These are phyloP conservation scores for Pachyrhizus erosus DNA, from an alignment of 306 rosid species.

Conservation along the genomic window DNA sequence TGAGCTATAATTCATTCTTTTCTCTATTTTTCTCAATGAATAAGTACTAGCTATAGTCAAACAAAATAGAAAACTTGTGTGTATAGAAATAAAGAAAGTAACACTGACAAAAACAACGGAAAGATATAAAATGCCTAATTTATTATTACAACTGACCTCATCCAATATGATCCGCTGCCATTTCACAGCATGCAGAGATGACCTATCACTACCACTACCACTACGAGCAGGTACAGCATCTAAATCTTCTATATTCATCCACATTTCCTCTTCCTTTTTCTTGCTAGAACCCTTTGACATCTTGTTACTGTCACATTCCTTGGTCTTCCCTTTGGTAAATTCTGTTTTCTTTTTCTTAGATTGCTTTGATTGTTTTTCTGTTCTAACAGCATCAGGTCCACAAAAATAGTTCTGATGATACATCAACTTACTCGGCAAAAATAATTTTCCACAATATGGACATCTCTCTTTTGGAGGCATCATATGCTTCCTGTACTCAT, in stretches of 20 bases:
- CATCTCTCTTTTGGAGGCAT: constrained; percentile 89
- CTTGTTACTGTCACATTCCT: constrained; percentile 12
- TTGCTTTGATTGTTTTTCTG: constrained; percentile 88
- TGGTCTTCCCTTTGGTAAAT: constrained; percentile 41
- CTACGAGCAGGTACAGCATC: constrained; percentile 5
- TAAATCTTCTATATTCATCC: constrained; percentile 4
- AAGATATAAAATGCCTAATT: background rate
- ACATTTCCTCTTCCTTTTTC: background rate
- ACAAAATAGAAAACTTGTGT: background rate
- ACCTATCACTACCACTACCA: constrained; percentile 46
- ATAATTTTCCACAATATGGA: constrained; percentile 63
- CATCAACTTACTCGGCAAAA: constrained; percentile 38
- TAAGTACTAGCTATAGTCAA: constrained; percentile 21
- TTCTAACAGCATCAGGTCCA: constrained; percentile 76
- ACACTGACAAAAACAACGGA: background rate
- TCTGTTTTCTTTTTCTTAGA: constrained; percentile 55
- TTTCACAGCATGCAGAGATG: constrained; percentile 71
- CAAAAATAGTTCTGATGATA: constrained; percentile 69
- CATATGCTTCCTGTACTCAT: constrained; percentile 77
- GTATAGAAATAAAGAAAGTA: background rate
- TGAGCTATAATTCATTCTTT: constrained; percentile 14
- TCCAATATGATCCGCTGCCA: constrained; percentile 92
- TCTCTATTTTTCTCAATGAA: constrained; percentile 6
- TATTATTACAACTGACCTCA: constrained; percentile 67
- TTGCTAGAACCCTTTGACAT: background rate